phyloP scores from a whole-genome alignment of 2,329 filamentous ascomycete genomes.

The Lecanicillium sp. region DNA sequence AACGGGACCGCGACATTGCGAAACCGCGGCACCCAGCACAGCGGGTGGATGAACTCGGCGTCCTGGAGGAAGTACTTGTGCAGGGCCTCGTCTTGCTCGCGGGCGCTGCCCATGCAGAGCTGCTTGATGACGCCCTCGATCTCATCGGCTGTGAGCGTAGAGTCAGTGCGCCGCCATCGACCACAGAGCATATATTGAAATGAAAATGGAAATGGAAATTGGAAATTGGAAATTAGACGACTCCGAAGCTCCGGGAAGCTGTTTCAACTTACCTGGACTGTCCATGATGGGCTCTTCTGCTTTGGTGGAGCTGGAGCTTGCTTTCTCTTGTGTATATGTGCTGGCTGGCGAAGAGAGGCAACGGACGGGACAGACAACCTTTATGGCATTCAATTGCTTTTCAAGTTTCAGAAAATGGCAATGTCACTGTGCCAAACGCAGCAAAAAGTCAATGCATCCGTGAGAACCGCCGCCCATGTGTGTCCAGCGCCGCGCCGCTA shows the following conservation, averaged over 20 bases:
- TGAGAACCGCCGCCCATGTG: not conserved
- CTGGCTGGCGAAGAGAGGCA: no score
- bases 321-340: no score
- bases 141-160: conserved; percentile 30
- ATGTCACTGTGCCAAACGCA: no score
- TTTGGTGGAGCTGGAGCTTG: not conserved
- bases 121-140: conserved; percentile 60
- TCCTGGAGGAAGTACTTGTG: conserved; percentile 67
- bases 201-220: no score
- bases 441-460: no score
- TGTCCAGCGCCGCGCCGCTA: no score
- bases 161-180: not conserved
- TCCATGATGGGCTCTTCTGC: conserved; percentile 28
- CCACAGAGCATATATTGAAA: no score
- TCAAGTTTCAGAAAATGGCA: no score
- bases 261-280: conserved; percentile 33
- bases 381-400: no score
- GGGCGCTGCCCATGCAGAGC: conserved; percentile 61
- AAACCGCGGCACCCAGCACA: conserved; percentile 62
- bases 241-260: not conserved
- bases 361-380: no score
- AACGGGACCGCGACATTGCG: conserved; percentile 35
- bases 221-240: no score
- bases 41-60: conserved; percentile 71
- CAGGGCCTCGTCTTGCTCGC: conserved; percentile 59